Conservation (phyloP, 164 flowering plant genomes). For the Echeveria elegans region DNA sequence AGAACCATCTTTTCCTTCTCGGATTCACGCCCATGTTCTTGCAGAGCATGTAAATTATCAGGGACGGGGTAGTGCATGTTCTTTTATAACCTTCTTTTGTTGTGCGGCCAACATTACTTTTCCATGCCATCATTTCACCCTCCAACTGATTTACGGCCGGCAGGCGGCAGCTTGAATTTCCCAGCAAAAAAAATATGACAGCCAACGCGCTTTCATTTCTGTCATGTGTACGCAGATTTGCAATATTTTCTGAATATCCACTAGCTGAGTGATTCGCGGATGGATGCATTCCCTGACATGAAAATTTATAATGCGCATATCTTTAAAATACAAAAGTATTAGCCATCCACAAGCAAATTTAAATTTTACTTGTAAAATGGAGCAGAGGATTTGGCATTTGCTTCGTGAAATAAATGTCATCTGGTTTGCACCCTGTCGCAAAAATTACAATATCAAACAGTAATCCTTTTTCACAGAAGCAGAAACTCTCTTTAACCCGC, state of each 20-base stretch:
- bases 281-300: constrained; percentile 14
- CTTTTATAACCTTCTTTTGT: constrained; percentile 16
- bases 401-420: background rate
- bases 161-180: constrained; percentile 27
- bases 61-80: constrained; percentile 15
- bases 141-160: constrained; percentile 38
- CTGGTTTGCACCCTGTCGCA: background rate
- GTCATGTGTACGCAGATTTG: constrained; percentile 22
- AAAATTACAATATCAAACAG: constrained; percentile 3
- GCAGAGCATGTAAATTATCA: constrained; percentile 34
- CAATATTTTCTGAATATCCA: constrained; percentile 27
- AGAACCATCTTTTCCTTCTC: constrained; percentile 14
- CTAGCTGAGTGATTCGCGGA: constrained; percentile 46
- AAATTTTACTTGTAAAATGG: background rate
- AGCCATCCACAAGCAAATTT: too few relatives aligned
- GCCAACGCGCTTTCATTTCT: constrained; percentile 36
- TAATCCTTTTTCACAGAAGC: constrained; percentile 28
- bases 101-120: constrained; percentile 16
- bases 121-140: constrained; percentile 25
- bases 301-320: too few relatives aligned
- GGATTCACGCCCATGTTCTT: constrained; percentile 20
- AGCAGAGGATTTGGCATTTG: background rate
- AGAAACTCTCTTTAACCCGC: constrained; percentile 19
- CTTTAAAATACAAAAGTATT: too few relatives aligned
- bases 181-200: constrained; percentile 32